phyloP scores from a whole-genome alignment of 2,329 filamentous ascomycete genomes.

The Orbilia blumenaviensis region DNA sequence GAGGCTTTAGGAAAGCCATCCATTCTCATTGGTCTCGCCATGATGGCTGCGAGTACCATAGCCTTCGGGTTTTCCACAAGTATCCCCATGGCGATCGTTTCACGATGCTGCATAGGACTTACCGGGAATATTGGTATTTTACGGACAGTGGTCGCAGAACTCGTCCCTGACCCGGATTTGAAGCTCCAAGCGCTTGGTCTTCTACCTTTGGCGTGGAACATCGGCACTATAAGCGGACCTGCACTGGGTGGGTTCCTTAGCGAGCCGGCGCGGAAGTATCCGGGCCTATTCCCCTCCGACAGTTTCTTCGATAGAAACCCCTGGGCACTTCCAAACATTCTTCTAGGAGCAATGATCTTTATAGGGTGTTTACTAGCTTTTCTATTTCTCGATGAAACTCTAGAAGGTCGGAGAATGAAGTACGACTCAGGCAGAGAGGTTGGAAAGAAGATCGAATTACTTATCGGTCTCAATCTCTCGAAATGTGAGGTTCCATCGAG shows the following conservation, averaged over 20 bases:
- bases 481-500: constrained; percentile 62
- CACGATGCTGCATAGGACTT: constrained; percentile 80
- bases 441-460: constrained; percentile 35
- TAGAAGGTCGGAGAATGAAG: constrained; percentile 61
- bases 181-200: constrained; percentile 76
- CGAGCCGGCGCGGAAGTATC: constrained; percentile 78
- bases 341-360: constrained; percentile 79
- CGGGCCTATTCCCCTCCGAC: constrained; percentile 72
- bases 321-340: constrained; percentile 86
- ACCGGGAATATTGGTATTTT: constrained; percentile 94
- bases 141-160: constrained; percentile 90
- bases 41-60: constrained; percentile 83
- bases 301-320: constrained; percentile 81
- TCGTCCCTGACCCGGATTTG: constrained; percentile 80
- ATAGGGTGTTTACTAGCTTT: constrained; percentile 83
- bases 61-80: constrained; percentile 83
- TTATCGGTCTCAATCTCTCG: constrained; percentile 61
- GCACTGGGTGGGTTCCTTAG: constrained; percentile 88
- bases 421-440: constrained; percentile 28
- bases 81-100: constrained; percentile 82
- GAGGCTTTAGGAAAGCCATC: constrained; percentile 82
- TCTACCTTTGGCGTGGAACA: constrained; percentile 93
- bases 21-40: constrained; percentile 79
- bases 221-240: constrained; percentile 88
- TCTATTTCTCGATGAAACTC: constrained; percentile 84